These are phyloP conservation scores for Condylostoma magnum DNA, from an alignment of 169 alveolate genomes.

Conservation along the genomic window DNA sequence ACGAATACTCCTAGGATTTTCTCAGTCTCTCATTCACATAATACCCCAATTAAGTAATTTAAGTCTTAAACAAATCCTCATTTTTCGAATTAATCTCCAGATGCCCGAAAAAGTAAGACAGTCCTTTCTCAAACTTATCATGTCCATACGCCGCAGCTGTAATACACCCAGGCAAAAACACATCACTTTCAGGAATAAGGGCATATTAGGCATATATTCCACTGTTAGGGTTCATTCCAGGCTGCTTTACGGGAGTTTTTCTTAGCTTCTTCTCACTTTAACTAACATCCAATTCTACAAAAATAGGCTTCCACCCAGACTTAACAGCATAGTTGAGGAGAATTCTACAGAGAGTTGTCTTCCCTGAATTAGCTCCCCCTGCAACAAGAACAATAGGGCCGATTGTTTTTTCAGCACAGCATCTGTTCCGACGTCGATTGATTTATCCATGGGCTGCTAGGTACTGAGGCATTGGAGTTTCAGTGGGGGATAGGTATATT, in stretches of 20 bases:
- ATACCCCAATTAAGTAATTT: constrained; percentile 58
- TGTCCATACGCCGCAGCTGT: constrained; percentile 63
- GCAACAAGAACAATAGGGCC: constrained; percentile 69
- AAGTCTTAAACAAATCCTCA: constrained; percentile 46
- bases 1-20: constrained; percentile 38
- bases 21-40: constrained; percentile 40
- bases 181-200: not conserved
- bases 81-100: constrained; percentile 32
- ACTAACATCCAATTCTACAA: constrained; percentile 59
- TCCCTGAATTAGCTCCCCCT: constrained; percentile 60
- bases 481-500: constrained; percentile 18
- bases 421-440: constrained; percentile 49
- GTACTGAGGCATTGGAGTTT: constrained; percentile 59
- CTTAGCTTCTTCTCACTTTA: constrained; percentile 62
- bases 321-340: constrained; percentile 67
- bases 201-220: not conserved
- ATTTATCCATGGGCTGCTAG: constrained; percentile 50
- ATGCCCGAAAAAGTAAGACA: constrained; percentile 55
- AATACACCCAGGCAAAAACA: constrained; percentile 60
- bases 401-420: constrained; percentile 32
- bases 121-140: constrained; percentile 43
- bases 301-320: constrained; percentile 70
- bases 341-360: constrained; percentile 62
- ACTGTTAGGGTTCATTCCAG: no score
- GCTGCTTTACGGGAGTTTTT: not conserved